phyloP scores from a whole-genome alignment of 2,329 filamentous ascomycete species.

The Colletotrichum ledebouriae region DNA sequence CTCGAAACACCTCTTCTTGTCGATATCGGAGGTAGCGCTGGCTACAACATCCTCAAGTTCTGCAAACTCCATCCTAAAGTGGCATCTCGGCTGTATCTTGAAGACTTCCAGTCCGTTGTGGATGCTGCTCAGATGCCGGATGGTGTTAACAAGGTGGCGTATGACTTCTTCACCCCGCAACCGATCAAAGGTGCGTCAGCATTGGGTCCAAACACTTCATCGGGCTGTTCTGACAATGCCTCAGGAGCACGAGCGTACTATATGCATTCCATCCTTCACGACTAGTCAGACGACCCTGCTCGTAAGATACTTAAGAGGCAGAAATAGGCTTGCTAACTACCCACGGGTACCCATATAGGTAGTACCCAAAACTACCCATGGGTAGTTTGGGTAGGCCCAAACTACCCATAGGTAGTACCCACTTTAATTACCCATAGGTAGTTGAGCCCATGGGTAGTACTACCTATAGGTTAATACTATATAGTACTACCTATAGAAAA shows the following conservation, averaged over 20 bases:
- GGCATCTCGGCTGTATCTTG: not conserved
- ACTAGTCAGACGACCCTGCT: conserved; percentile 63
- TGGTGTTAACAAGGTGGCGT: conserved; percentile 39
- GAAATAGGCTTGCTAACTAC: too few species aligned
- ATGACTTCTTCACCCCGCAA: conserved; percentile 56
- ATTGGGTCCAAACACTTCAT: not conserved
- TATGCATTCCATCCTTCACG: conserved; percentile 67
- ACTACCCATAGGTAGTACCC: too few species aligned
- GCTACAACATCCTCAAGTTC: conserved; percentile 7
- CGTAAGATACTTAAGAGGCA: conserved; percentile 57
- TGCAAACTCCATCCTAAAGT: not conserved
- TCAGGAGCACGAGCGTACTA: conserved; percentile 61
- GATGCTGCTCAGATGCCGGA: not conserved
- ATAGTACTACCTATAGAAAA: too few species aligned
- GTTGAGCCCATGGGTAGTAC: too few species aligned
- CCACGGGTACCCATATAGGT: too few species aligned
- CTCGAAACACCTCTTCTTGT: conserved; percentile 2
- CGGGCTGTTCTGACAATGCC: rapidly evolving
- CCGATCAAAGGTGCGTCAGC: conserved; percentile 43
- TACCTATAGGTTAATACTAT: too few species aligned
- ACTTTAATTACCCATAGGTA: too few species aligned
- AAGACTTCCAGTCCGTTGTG: not conserved
- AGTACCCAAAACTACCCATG: too few species aligned
- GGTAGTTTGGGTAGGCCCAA: too few species aligned
- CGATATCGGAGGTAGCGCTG: conserved; percentile 15